These are phyloP conservation scores for Petunia axillaris DNA, from an alignment of 257 asterid species.

Conservation along the genomic window DNA sequence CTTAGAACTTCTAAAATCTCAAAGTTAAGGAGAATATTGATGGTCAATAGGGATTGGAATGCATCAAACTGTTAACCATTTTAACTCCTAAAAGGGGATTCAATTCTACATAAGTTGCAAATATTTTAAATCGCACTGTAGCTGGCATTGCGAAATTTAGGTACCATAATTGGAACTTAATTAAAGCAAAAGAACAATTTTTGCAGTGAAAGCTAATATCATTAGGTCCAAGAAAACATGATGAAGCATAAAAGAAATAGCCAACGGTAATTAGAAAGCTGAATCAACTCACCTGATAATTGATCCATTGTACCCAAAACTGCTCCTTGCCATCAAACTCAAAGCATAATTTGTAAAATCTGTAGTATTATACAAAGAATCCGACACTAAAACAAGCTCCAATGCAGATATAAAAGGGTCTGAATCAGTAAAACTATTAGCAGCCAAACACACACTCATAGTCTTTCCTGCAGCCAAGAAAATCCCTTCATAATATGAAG, in stretches of 20 bases:
- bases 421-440: constrained; percentile 74
- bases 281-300: constrained; percentile 56
- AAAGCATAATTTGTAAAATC: constrained; percentile 61
- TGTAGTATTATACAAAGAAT: constrained; percentile 84
- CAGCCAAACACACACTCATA: constrained; percentile 86
- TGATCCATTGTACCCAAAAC: constrained; percentile 80
- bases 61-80: neutral
- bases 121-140: neutral
- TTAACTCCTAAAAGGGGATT: neutral
- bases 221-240: neutral
- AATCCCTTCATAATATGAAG: constrained; percentile 68
- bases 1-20: neutral
- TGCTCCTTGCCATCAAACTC: constrained; percentile 73
- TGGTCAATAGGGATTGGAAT: neutral
- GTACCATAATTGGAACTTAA: neutral
- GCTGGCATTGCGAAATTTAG: neutral
- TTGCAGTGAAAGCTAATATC: neutral
- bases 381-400: constrained; percentile 69
- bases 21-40: neutral
- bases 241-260: too few species aligned
- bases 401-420: constrained; percentile 96
- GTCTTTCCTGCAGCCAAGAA: constrained; percentile 75
- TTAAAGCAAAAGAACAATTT: neutral
- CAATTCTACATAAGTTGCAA: neutral
- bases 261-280: neutral